phyloP scores from a whole-genome alignment of 345 rosid genomes.

The Draba incana region DNA sequence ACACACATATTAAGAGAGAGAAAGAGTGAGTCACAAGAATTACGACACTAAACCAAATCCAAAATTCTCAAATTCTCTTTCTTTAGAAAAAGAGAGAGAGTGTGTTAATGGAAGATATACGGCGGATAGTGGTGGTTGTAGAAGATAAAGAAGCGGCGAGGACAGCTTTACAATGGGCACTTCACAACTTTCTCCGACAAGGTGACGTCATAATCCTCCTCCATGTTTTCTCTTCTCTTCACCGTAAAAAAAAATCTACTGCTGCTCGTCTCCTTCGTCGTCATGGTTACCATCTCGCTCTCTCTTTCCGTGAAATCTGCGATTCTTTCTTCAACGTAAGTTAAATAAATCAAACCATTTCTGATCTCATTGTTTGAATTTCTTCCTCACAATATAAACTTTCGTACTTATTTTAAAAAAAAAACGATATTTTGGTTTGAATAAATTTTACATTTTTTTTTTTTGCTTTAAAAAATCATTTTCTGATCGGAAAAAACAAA shows the following conservation, averaged over 20 bases:
- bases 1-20: slow-evolving; percentile 16
- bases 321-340: slow-evolving; percentile 53
- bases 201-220: slow-evolving; percentile 63
- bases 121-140: slow-evolving; percentile 58
- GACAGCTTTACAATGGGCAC: slow-evolving; percentile 63
- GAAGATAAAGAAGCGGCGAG: slow-evolving; percentile 60
- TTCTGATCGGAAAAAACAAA: too few species aligned
- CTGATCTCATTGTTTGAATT: too few species aligned
- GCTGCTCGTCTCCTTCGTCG: slow-evolving; percentile 50
- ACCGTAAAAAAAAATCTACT: slow-evolving; percentile 48
- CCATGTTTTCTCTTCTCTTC: slow-evolving; percentile 53
- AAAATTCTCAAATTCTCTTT: slow-evolving; percentile 17
- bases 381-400: too few species aligned
- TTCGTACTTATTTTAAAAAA: too few species aligned
- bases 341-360: too few species aligned
- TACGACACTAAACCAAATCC: slow-evolving; percentile 37
- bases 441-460: too few species aligned
- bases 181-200: slow-evolving; percentile 54
- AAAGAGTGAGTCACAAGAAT: slow-evolving; percentile 32
- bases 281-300: slow-evolving; percentile 57
- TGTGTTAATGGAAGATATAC: slow-evolving; percentile 40
- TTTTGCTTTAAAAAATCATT: too few species aligned
- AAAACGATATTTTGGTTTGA: too few species aligned
- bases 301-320: slow-evolving; percentile 65
- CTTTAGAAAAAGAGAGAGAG: neutral